Evolutionary conservation across 768 basidiomycete species (phyloP).

Genomic region (Dioszegia crocea): DNA sequence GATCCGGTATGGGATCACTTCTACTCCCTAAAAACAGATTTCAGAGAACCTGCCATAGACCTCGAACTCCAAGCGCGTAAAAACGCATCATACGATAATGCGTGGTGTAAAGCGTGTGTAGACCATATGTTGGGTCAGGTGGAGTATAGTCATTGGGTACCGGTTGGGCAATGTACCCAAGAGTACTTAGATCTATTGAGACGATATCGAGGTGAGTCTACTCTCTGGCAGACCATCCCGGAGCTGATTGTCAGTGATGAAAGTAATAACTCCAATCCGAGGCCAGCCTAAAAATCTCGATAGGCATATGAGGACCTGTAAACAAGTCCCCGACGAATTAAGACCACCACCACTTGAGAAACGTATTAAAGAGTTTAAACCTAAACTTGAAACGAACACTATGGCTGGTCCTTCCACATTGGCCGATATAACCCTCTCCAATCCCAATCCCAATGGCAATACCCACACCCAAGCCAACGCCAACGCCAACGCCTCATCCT

Average conservation of each 20-base stretch:
- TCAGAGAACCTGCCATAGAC: background rate
- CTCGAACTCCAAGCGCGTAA: background rate
- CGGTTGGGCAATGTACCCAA: background rate
- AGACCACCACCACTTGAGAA: background rate
- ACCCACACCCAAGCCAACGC: background rate
- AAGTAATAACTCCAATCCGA: background rate
- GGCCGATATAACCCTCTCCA: background rate
- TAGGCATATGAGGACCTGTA: background rate
- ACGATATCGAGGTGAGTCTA: conserved; percentile 1
- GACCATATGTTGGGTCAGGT: background rate
- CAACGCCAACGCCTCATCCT: background rate
- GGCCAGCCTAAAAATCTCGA: background rate
- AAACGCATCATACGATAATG: conserved; percentile 5
- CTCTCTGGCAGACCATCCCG: background rate
- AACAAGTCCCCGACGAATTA: background rate
- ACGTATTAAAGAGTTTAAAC: background rate
- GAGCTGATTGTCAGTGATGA: background rate
- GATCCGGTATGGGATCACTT: background rate
- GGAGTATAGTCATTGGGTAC: background rate
- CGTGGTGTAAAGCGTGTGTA: conserved; percentile 1
- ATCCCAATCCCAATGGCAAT: background rate
- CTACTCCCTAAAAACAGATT: background rate
- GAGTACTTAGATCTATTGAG: background rate
- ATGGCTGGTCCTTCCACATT: background rate
- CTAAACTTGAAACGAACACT: too few relatives aligned